Conservation (phyloP, 2,329 filamentous ascomycete species). For the Penicillium sp. region DNA sequence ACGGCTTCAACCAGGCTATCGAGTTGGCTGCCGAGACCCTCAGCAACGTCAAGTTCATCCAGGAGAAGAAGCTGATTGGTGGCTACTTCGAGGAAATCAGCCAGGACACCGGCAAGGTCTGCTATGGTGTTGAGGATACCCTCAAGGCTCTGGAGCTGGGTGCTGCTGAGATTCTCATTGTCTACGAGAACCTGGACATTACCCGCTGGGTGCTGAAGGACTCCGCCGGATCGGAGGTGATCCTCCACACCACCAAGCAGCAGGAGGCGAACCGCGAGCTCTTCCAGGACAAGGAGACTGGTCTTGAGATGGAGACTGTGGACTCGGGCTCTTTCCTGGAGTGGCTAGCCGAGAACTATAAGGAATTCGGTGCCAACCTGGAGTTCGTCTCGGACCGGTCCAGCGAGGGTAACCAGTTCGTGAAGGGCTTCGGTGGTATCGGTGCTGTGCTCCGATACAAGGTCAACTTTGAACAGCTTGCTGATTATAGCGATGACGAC, state of each 20-base stretch:
- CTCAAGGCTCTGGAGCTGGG: constrained; percentile 95
- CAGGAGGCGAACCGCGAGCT: constrained; percentile 79
- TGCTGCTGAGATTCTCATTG: constrained; percentile 91
- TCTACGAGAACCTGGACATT: constrained; percentile 96
- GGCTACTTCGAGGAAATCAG: constrained; percentile 99
- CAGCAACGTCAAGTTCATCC: constrained; percentile 99
- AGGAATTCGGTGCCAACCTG: constrained; percentile 91
- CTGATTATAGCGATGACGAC: constrained; percentile 86
- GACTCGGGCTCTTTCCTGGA: constrained; percentile 94
- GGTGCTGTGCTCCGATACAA: constrained; percentile 98
- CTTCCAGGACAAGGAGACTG: constrained; percentile 95
- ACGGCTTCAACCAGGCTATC: constrained; percentile 99
- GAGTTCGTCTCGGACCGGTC: constrained; percentile 98
- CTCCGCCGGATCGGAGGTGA: constrained; percentile 70
- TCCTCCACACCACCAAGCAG: constrained; percentile 86
- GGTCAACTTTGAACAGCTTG: constrained; percentile 99
- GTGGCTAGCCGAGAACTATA: constrained; percentile 98
- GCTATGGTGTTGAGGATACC: constrained; percentile 97
- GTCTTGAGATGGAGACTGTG: constrained; percentile 94
- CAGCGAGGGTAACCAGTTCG: constrained; percentile 98
- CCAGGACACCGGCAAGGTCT: constrained; percentile 94
- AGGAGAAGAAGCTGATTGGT: constrained; percentile 99
- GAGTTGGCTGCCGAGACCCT: constrained; percentile 93
- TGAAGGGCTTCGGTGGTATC: constrained; percentile 98
- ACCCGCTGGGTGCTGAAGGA: constrained; percentile 89